Conservation (phyloP, 1,284 basidiomycete species). For the Boletellus dicymbophilus region DNA sequence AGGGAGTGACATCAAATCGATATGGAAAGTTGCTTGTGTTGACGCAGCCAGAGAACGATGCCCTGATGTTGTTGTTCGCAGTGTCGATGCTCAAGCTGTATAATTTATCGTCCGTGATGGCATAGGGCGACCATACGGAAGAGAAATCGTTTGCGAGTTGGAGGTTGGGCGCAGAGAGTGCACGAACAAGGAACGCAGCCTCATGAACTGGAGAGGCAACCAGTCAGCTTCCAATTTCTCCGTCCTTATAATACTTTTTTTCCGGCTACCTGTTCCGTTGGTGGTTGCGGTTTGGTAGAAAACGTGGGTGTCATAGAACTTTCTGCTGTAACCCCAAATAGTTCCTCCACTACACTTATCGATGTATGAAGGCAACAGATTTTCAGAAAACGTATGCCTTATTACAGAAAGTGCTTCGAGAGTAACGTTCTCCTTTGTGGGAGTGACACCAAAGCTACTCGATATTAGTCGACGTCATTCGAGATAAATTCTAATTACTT, state of each 20-base stretch:
- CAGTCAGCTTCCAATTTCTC: too few species aligned
- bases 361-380: constrained; percentile 3
- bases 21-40: constrained; percentile 2
- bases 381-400: too few species aligned
- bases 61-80: background rate
- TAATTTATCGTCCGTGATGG: constrained; percentile 9
- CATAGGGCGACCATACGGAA: constrained; percentile 10
- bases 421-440: too few species aligned
- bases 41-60: constrained; percentile 10
- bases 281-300: constrained; percentile 12
- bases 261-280: constrained; percentile 8
- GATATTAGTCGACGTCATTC: too few species aligned
- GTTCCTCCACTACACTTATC: constrained; percentile 5
- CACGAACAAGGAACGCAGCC: constrained; percentile 1
- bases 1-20: constrained; percentile 5
- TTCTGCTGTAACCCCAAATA: constrained; percentile 11
- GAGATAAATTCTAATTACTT: too few species aligned
- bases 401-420: too few species aligned
- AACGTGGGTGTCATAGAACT: constrained; percentile 12
- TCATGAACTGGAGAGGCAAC: constrained; percentile 5
- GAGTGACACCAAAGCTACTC: too few species aligned
- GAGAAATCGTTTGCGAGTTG: constrained; percentile 1
- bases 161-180: background rate
- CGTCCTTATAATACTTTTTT: too few species aligned
- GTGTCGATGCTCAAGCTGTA: constrained; percentile 6